These are phyloP conservation scores for Penicillium oxalicum DNA, from an alignment of 2,329 filamentous ascomycete genomes.

Conservation along the genomic window DNA sequence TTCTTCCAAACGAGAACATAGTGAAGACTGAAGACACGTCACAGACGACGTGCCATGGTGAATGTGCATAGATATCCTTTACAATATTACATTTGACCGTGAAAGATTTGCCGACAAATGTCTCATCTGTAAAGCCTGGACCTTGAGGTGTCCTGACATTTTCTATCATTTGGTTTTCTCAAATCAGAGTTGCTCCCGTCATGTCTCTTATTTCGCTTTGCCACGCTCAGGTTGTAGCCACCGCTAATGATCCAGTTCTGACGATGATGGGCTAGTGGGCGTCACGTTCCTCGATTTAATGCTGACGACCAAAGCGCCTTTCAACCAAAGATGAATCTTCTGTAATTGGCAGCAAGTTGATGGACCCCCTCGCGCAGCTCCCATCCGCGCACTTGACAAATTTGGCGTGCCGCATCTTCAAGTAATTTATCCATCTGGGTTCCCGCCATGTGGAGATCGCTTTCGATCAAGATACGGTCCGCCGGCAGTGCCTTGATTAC, in stretches of 20 bases:
- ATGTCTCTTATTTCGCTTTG: too few relatives aligned
- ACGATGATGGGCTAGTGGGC: too few relatives aligned
- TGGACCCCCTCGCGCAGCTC: constrained; percentile 62
- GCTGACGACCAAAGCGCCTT: background rate
- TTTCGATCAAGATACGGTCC: constrained; percentile 76
- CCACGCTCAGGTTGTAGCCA: too few relatives aligned
- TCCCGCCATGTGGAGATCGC: constrained; percentile 80
- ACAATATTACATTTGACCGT: too few relatives aligned
- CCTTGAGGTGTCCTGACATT: too few relatives aligned
- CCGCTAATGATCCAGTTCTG: too few relatives aligned
- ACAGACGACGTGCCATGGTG: too few relatives aligned
- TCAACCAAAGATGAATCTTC: constrained; percentile 64
- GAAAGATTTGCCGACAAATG: too few relatives aligned
- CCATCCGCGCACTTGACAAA: constrained; percentile 79
- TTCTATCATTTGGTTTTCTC: too few relatives aligned
- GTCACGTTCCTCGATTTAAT: background rate
- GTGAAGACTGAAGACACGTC: constrained; percentile 3
- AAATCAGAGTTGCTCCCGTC: too few relatives aligned
- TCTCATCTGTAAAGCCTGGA: too few relatives aligned
- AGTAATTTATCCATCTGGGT: constrained; percentile 70
- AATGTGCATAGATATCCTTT: too few relatives aligned
- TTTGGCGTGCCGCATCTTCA: constrained; percentile 66
- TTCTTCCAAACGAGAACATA: constrained; percentile 17
- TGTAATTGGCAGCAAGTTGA: constrained; percentile 68
- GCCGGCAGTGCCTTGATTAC: constrained; percentile 68